A percentile compares a stretch with the other conserved stretches of the same genome.
Conservation (phyloP, 257 asterid species). For the Solanum boliviense region DNA sequence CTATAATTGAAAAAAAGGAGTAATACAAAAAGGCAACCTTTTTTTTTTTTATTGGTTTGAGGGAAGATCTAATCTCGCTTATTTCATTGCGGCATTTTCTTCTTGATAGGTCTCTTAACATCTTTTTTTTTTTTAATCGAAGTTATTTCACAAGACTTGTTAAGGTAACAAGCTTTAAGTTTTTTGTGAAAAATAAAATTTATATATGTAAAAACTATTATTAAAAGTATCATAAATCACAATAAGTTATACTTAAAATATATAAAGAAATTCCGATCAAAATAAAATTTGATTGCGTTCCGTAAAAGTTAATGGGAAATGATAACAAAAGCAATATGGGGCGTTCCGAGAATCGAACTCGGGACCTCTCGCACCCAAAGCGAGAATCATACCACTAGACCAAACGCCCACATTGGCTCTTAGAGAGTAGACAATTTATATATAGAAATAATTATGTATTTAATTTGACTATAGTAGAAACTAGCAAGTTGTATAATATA, state of each 20-base stretch:
- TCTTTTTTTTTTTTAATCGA: too few relatives aligned
- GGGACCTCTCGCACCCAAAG: constrained; percentile 87
- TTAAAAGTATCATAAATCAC: too few relatives aligned
- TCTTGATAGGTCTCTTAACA: background rate
- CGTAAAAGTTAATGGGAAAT: background rate
- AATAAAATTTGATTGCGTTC: too few relatives aligned
- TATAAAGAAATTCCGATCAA: background rate
- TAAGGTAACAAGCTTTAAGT: background rate
- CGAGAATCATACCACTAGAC: constrained; percentile 89
- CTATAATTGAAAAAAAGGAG: too few relatives aligned
- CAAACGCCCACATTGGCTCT: constrained; percentile 40
- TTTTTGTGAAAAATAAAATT: too few relatives aligned
- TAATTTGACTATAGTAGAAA: too few relatives aligned
- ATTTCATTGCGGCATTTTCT: background rate
- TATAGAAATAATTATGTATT: too few relatives aligned
- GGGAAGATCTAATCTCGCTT: background rate
- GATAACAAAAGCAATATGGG: constrained; percentile 16
- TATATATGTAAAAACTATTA: too few relatives aligned
- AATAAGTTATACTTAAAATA: too few relatives aligned
- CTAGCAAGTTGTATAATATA: too few relatives aligned
- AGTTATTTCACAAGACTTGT: background rate
- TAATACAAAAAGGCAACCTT: fast-evolving
- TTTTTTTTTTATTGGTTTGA: background rate
- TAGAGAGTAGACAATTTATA: background rate
- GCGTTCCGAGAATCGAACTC: constrained; percentile 78